These are phyloP conservation scores for Candida maltosa DNA, from an alignment of 805 yeast species.

Conservation along the genomic window DNA sequence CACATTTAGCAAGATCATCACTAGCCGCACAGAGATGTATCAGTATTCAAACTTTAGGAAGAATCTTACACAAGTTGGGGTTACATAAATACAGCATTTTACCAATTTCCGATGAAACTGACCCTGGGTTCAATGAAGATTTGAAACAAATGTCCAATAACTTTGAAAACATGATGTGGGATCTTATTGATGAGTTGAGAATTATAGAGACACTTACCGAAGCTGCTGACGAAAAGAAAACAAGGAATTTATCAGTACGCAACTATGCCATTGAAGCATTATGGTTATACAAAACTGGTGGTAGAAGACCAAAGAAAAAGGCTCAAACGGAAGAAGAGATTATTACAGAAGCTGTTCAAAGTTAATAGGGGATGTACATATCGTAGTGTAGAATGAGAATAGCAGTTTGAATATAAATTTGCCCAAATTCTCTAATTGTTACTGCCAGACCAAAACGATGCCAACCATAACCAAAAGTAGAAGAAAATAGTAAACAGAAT, in stretches of 20 bases:
- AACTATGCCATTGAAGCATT: slow-evolving; percentile 86
- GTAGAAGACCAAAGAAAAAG: slow-evolving; percentile 24
- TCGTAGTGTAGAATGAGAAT: too few species aligned
- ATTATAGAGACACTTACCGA: slow-evolving; percentile 65
- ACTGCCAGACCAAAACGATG: not conserved
- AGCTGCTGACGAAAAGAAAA: slow-evolving; percentile 62
- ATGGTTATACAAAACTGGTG: slow-evolving; percentile 77
- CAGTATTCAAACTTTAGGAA: slow-evolving; percentile 82
- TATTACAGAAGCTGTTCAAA: slow-evolving; percentile 14
- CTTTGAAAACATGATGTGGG: slow-evolving; percentile 66
- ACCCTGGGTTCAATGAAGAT: slow-evolving; percentile 26
- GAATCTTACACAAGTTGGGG: slow-evolving; percentile 80
- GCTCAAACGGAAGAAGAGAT: slow-evolving; percentile 21
- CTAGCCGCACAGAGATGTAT: slow-evolving; percentile 83
- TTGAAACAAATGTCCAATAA: slow-evolving; percentile 19
- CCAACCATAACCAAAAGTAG: not conserved
- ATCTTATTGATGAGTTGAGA: slow-evolving; percentile 56
- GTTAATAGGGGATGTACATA: slow-evolving; percentile 1
- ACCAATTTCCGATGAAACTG: slow-evolving; percentile 37
- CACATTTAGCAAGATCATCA: slow-evolving; percentile 73
- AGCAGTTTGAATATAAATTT: not conserved
- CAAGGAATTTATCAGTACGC: slow-evolving; percentile 68
- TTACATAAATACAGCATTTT: slow-evolving; percentile 52
- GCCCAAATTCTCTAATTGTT: not conserved
- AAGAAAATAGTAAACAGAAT: not conserved